Base-by-base conservation (phyloP, 2,329 filamentous ascomycete genomes). In the Acarospora socialis region DNA sequence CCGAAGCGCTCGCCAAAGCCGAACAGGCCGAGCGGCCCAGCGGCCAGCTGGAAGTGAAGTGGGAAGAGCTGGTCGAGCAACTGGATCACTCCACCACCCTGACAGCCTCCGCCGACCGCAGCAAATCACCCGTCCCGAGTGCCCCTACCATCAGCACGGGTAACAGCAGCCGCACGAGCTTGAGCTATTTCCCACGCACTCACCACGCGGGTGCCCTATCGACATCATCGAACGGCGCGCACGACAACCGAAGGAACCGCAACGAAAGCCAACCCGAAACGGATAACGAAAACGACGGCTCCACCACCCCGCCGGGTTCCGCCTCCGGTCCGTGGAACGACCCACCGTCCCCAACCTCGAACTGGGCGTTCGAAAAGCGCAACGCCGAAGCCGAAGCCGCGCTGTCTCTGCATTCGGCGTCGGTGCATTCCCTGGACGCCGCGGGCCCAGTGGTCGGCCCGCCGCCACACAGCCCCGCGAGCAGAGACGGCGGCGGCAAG, bases 21-120 rank as follows among this genome's bases (percentile, higher is more conserved):
- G 61, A 65, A 39, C 58, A 59, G 43, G 61, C 61, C 4, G 61
- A 64, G 41, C 52, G 59, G 21, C 61, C 61, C 7, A 62, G 50
- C 36, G 58, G 56, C 10, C 55, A 48, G 17, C 52, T 62, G 2
- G 59, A 63, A 39, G 44, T 58, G 31, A 61, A 63, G 36, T 65
- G 61, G 61, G 60, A 65, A 41, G 59, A 62, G 42, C 42, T 64
- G 19, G 57, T 64, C 9, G 57, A 60, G 28, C 59, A 61, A 15
- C 60, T 64, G 50, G 61, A 29, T 6, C 5, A 15, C 12, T 12
- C 16, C 26, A 16, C 26, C 13, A 19, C 26, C 12, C 6, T 14
- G 13, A 4, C 6, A n/a, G 5, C 5, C 26, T 4, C 2, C 26
- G 5, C 6, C 26, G 2, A 15, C 26, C 21, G 21, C 8, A 22